Evolutionary conservation across 2,329 filamentous ascomycete species (phyloP).

Genomic region (Xylariaceae sp.): DNA sequence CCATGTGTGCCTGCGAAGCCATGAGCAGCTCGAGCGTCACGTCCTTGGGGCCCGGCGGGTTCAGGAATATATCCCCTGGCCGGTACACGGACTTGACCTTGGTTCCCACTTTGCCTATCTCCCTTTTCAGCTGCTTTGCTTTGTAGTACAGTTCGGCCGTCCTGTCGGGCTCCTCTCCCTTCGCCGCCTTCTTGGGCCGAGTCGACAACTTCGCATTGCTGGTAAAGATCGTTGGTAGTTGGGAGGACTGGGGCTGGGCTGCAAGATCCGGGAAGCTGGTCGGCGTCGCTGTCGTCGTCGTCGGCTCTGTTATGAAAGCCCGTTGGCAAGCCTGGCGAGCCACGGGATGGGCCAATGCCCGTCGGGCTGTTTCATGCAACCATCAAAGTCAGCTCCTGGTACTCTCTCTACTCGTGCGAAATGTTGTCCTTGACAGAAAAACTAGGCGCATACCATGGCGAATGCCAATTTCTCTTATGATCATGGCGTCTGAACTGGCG

Average conservation of each 20-base stretch:
- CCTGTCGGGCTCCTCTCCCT: constrained; percentile 26
- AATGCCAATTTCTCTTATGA: constrained; percentile 30
- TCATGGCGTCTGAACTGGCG: constrained; percentile 22
- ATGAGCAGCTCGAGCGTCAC: constrained; percentile 87
- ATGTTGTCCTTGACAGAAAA: too few species aligned
- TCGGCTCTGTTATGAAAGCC: constrained; percentile 33
- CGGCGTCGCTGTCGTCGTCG: constrained; percentile 21
- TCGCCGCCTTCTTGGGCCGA: constrained; percentile 18
- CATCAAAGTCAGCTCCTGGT: too few species aligned
- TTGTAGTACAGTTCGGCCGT: constrained; percentile 34
- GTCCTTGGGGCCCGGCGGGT: constrained; percentile 72
- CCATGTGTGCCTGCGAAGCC: constrained; percentile 81
- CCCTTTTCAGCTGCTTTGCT: constrained; percentile 37
- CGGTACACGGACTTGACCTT: constrained; percentile 51
- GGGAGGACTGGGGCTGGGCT: constrained; percentile 11
- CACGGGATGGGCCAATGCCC: constrained; percentile 42
- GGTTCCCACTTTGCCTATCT: constrained; percentile 46
- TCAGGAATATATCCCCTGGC: constrained; percentile 58
- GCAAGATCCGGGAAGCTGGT: constrained; percentile 20
- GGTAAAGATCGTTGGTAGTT: constrained; percentile 24
- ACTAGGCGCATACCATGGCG: constrained; percentile 30
- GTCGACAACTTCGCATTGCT: constrained; percentile 15
- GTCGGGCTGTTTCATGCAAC: constrained; percentile 51
- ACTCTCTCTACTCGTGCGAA: too few species aligned
- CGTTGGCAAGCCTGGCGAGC: constrained; percentile 36